Evolutionary conservation across 768 basidiomycete genomes (phyloP).

Genomic region (Trametes cingulata): DNA sequence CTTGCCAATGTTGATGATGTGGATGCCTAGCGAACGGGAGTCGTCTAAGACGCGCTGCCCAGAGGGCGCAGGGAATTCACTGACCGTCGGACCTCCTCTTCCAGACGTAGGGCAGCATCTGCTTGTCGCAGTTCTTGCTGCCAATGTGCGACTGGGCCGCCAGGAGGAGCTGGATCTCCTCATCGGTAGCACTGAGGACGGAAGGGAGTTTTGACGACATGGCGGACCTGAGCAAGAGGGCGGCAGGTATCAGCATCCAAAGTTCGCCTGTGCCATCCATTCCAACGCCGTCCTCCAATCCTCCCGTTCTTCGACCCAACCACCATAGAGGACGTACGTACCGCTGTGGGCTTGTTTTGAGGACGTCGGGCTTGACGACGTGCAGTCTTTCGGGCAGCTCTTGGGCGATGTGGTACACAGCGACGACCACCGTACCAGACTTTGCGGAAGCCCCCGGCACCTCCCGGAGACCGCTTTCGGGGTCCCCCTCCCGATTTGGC

Average conservation of each 20-base stretch:
- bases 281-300: conserved; percentile 29
- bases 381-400: conserved; percentile 34
- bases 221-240: conserved; percentile 27
- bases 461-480: conserved; percentile 10
- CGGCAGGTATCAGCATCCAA: conserved; percentile 39
- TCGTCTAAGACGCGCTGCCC: conserved; percentile 21
- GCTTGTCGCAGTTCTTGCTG: conserved; percentile 99
- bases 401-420: conserved; percentile 21
- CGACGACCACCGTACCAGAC: conserved; percentile 15
- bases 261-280: conserved; percentile 34
- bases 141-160: conserved; percentile 97
- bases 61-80: conserved; percentile 31
- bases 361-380: conserved; percentile 45
- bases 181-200: conserved; percentile 90
- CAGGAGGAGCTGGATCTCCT: conserved; percentile 94
- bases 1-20: conserved; percentile 98
- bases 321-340: conserved; percentile 34
- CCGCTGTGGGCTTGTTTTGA: conserved; percentile 41
- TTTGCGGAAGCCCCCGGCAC: conserved; percentile 21
- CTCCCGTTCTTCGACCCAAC: conserved; percentile 31
- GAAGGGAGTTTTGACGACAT: conserved; percentile 93
- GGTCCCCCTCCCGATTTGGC: conserved; percentile 3
- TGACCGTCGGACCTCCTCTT: conserved; percentile 93
- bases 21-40: conserved; percentile 64
- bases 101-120: conserved; percentile 98